Percentiles rank a stretch among this genome's conserved stretches.
Evolutionary conservation across 202 grass and related monocot species (phyloP).

Genomic region (Schoenoplectus tabernaemontani): DNA sequence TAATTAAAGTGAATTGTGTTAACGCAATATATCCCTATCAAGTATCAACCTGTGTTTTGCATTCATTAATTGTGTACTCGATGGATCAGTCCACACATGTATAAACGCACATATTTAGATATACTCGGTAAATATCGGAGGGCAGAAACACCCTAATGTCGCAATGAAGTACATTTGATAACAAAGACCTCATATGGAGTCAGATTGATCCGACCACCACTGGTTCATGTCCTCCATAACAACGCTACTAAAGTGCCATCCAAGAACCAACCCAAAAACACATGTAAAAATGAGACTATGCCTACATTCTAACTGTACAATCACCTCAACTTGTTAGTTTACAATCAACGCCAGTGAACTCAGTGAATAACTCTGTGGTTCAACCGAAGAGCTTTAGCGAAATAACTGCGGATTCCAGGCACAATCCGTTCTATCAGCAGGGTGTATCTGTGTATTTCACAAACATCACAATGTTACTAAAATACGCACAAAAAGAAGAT

Average conservation of each 20-base stretch:
- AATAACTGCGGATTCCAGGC: slow-evolving; percentile 74
- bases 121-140: neutral
- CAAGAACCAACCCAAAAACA: slow-evolving; percentile 34
- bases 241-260: slow-evolving; percentile 27
- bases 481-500: neutral
- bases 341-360: slow-evolving; percentile 36
- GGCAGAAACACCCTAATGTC: neutral
- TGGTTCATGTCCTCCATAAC: neutral
- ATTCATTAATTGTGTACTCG: neutral
- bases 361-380: slow-evolving; percentile 31
- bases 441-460: slow-evolving; percentile 38
- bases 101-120: neutral
- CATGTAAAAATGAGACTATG: slow-evolving; percentile 33
- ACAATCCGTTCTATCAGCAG: slow-evolving; percentile 75
- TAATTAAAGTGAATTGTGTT: neutral
- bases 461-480: neutral
- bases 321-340: slow-evolving; percentile 54
- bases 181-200: slow-evolving; percentile 12
- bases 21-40: neutral
- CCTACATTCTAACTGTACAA: slow-evolving; percentile 80
- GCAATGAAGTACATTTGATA: too few species aligned
- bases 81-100: neutral
- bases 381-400: slow-evolving; percentile 61
- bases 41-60: neutral
- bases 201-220: neutral